Conservation (phyloP, 768 basidiomycete genomes). For the Termitomyces eurrhizus region DNA sequence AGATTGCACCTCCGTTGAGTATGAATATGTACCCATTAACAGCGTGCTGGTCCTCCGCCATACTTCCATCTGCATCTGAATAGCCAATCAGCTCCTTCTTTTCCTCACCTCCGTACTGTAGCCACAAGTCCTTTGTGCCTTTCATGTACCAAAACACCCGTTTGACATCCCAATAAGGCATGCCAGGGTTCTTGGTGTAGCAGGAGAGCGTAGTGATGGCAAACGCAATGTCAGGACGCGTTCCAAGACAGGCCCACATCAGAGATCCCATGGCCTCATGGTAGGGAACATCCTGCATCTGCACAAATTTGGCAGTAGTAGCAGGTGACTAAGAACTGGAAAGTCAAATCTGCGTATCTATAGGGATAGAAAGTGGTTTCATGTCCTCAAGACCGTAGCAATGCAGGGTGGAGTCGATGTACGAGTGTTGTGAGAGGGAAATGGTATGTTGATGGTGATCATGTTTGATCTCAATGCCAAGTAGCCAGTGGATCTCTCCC, state of each 20-base stretch:
- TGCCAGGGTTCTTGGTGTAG: background rate
- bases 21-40: too few species aligned
- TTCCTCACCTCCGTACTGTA: too few species aligned
- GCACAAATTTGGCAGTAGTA: background rate
- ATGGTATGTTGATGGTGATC: background rate
- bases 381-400: background rate
- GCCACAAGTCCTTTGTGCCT: background rate
- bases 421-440: conserved; percentile 19
- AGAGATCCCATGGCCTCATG: conserved; percentile 8
- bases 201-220: background rate
- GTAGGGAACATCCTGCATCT: conserved; percentile 6
- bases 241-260: too few species aligned
- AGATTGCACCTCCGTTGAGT: too few species aligned
- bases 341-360: conserved; percentile 1
- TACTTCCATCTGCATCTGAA: too few species aligned
- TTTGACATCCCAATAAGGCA: background rate
- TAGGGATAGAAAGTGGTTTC: conserved; percentile 3
- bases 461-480: conserved; percentile 10
- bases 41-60: too few species aligned
- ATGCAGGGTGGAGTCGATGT: conserved; percentile 1
- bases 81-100: too few species aligned
- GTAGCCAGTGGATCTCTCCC: too few species aligned
- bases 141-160: background rate
- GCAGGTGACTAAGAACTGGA: conserved; percentile 7
- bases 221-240: too few species aligned